phyloP scores from a whole-genome alignment of 352 stramenopile genomes.

The Albugo laibachii region DNA sequence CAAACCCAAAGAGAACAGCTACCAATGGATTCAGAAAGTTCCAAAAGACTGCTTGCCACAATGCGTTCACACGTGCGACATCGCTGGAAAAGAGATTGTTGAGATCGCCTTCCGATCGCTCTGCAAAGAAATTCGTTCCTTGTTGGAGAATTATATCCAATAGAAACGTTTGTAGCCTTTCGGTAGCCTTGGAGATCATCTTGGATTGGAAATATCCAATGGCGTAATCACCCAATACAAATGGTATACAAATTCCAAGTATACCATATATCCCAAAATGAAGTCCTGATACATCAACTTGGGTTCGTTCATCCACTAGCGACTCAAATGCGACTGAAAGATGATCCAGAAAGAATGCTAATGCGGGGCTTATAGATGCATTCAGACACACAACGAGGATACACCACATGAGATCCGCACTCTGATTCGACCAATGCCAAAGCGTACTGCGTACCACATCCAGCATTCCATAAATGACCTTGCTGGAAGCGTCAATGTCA shows the following conservation, averaged over 20 bases:
- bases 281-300: constrained; percentile 9
- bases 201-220: constrained; percentile 82
- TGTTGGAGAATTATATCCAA: constrained; percentile 68
- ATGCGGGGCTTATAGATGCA: constrained; percentile 53
- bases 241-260: constrained; percentile 55
- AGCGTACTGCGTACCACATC: constrained; percentile 67
- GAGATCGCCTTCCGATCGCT: constrained; percentile 68
- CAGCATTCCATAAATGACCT: constrained; percentile 44
- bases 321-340: constrained; percentile 52
- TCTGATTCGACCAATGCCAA: constrained; percentile 74
- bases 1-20: constrained; percentile 67
- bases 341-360: constrained; percentile 51
- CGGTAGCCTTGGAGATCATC: constrained; percentile 78
- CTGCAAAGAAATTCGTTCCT: constrained; percentile 58
- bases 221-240: constrained; percentile 69
- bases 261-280: constrained; percentile 45
- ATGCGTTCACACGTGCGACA: constrained; percentile 58
- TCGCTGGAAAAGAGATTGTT: constrained; percentile 81
- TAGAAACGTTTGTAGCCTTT: constrained; percentile 47
- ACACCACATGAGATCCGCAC: constrained; percentile 39
- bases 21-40: constrained; percentile 70
- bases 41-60: constrained; percentile 82
- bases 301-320: constrained; percentile 12
- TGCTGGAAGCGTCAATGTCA: constrained; percentile 69
- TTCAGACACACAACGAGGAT: constrained; percentile 72